phyloP scores from a whole-genome alignment of 306 rosid species.

The Myrica gale region DNA sequence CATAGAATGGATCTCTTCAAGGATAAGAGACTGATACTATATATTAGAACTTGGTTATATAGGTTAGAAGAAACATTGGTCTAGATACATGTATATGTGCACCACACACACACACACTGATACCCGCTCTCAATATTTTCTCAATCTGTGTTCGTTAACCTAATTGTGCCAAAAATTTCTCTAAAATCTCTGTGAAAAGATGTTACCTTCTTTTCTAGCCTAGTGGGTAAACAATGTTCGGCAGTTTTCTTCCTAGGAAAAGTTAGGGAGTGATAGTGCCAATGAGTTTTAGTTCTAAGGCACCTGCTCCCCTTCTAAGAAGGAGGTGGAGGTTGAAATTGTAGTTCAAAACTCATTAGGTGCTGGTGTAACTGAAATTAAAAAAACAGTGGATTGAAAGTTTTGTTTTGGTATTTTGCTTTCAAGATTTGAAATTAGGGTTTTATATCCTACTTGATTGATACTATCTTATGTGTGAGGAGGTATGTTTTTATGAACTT shows the following conservation, averaged over 20 bases:
- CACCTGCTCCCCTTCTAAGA: not conserved
- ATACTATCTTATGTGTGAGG: not conserved
- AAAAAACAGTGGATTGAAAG: no score
- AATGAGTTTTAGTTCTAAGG: not conserved
- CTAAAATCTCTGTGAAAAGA: not conserved
- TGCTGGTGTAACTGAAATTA: not conserved
- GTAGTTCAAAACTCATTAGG: not conserved
- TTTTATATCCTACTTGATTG: no score
- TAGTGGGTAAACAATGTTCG: not conserved
- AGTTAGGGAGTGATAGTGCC: not conserved
- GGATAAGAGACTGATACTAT: no score
- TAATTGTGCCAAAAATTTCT: not conserved
- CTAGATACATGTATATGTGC: no score
- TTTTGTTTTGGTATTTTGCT: not conserved
- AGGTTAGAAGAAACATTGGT: no score
- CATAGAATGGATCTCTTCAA: not conserved
- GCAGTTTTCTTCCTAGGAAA: not conserved
- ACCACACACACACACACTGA: no score
- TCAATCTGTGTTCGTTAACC: no score
- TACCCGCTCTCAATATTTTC: no score
- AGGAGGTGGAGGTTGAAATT: not conserved
- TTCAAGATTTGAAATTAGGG: not conserved
- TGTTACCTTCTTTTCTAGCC: not conserved
- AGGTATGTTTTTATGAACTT: not conserved
- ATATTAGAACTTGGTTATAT: no score